Evolutionary conservation across 805 yeast species (phyloP), one percentile per base, ranked within the genome.

Genomic region (Lachancea sp.): DNA sequence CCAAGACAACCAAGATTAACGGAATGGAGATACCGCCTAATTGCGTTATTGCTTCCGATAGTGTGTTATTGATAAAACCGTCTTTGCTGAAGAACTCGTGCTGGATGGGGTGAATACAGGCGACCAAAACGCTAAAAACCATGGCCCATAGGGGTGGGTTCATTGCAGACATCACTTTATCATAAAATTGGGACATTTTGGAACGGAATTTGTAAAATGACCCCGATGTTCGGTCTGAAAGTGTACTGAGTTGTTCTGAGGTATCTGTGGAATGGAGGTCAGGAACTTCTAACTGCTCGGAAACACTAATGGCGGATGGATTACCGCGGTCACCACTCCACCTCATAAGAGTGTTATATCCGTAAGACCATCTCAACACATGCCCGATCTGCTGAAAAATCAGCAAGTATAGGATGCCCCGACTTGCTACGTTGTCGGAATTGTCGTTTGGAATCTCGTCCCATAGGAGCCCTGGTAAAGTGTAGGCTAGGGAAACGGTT

Each of bases 121-220:
- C 92, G 41, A 83, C 82, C 18, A 82, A 40, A 12, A 83, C 74
- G 3, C 89, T 72, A 1, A 78, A 59, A 8, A 78, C 55, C 89
- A 83, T 83, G 7, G 94, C 80, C 63, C 80, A 83, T 41, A 83
- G 64, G 12, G 92, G 94, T n/a, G 94, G 92, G 54, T 83, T 83
- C 84, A 83, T 80, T 45, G 71, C 71, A 6, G 61, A 49, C 33
- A 63, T 54, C 22, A 75, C 49, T 29, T 50, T 56, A 8, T 39
- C 33, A 11, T 58, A 38, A 11, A 40, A n/a, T 4, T 8, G 22
- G 25, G 26, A 32, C 9, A 34, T 8, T 20, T 40, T 46, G 16
- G 46, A 41, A 38, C 43, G 43, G 7, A 49, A 22, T 18, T 54
- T 54, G 34, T 47, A 32, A 36, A 46, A 47, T 12, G 51, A 29